Conservation (phyloP, 495 filamentous ascomycete genomes). For the Lasiosphaeria miniovina region DNA sequence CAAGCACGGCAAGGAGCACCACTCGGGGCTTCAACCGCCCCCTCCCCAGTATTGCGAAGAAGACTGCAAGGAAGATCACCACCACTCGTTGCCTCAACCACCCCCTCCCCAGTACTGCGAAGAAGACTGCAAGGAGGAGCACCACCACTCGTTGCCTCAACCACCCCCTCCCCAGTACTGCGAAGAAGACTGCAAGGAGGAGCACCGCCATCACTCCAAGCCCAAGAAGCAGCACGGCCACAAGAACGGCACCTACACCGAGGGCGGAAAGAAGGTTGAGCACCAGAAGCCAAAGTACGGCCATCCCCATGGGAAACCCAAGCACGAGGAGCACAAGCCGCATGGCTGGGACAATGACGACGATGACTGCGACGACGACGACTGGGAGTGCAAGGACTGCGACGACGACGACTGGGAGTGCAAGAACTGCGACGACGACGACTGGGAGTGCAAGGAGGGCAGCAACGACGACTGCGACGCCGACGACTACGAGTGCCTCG, state of each 20-base stretch:
- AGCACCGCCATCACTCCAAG: not conserved
- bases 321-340: not conserved
- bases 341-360: not conserved
- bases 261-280: too few species aligned
- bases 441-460: conserved; percentile 5
- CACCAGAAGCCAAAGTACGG: not conserved
- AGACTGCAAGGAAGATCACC: not conserved
- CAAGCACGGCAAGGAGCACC: not conserved
- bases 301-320: not conserved
- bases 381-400: conserved; percentile 5
- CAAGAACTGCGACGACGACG: not conserved
- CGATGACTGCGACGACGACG: conserved; percentile 1
- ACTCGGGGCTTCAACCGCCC: not conserved
- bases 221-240: not conserved
- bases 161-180: not conserved
- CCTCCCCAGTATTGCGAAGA: not conserved
- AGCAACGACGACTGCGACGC: not conserved
- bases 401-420: not conserved
- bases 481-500: not conserved
- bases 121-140: not conserved
- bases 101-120: not conserved
- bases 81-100: not conserved
- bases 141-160: not conserved
- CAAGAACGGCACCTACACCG: too few species aligned
- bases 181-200: not conserved